These are phyloP conservation scores for Russula olivacea DNA, from an alignment of 768 basidiomycete species.

Conservation along the genomic window DNA sequence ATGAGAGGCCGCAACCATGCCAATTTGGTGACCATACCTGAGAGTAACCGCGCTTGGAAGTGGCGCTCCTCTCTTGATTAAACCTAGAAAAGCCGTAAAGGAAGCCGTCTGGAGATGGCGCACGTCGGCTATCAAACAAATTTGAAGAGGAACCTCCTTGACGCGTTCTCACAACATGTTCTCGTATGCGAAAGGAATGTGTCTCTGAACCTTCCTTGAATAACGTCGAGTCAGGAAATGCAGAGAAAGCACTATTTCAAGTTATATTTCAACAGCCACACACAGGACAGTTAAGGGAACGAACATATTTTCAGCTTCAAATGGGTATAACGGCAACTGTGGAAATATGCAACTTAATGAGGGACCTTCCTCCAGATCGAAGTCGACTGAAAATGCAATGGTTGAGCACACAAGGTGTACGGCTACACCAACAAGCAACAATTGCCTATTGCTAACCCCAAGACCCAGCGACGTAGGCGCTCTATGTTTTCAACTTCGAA, in stretches of 20 bases:
- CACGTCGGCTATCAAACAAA: constrained; percentile 33
- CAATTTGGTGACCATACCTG: constrained; percentile 44
- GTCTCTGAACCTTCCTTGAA: constrained; percentile 79
- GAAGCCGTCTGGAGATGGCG: constrained; percentile 52
- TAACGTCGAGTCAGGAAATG: constrained; percentile 84
- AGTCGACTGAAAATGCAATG: constrained; percentile 53
- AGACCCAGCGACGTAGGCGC: constrained; percentile 59
- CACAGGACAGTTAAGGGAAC: constrained; percentile 27
- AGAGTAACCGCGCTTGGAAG: constrained; percentile 71
- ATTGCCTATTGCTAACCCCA: constrained; percentile 61
- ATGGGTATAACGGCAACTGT: constrained; percentile 52
- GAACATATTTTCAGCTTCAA: constrained; percentile 81
- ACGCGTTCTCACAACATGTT: constrained; percentile 25
- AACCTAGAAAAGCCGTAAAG: constrained; percentile 78
- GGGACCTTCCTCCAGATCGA: constrained; percentile 85
- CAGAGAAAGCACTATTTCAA: constrained; percentile 70
- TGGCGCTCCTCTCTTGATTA: constrained; percentile 57
- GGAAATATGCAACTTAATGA: constrained; percentile 68
- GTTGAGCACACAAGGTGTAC: neutral
- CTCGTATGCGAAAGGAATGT: constrained; percentile 83
- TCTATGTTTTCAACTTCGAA: constrained; percentile 44
- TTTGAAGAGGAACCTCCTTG: constrained; percentile 22
- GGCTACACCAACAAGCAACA: constrained; percentile 1
- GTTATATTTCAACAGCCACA: constrained; percentile 13
- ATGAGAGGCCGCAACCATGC: constrained; percentile 8